Conservation (phyloP, 2,329 filamentous ascomycete species). For the Sporothrix schenckii region DNA sequence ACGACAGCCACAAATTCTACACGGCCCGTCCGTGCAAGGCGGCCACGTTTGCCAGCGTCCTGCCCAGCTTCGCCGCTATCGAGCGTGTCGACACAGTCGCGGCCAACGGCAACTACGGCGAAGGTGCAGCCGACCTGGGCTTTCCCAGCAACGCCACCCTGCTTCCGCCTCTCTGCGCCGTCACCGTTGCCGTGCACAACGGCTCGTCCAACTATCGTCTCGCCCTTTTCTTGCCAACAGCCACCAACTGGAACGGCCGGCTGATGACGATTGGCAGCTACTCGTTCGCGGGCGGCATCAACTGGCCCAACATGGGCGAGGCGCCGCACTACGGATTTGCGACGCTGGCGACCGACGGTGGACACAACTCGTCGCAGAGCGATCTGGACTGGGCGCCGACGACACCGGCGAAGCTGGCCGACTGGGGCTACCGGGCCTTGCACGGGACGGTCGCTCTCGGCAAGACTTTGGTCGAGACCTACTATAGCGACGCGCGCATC, state of each 20-base stretch:
- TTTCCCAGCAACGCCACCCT: constrained; percentile 45
- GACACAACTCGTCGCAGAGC: constrained; percentile 43
- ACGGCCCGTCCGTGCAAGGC: constrained; percentile 23
- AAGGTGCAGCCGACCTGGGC: constrained; percentile 43
- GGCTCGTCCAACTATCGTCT: constrained; percentile 44
- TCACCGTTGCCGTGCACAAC: constrained; percentile 45
- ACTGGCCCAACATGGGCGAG: constrained; percentile 41
- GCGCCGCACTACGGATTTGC: constrained; percentile 48
- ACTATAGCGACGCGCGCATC: constrained; percentile 49
- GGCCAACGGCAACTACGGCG: constrained; percentile 44
- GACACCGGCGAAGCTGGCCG: constrained; percentile 44
- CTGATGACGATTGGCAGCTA: constrained; percentile 47
- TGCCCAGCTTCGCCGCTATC: constrained; percentile 42
- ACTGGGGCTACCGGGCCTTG: constrained; percentile 50
- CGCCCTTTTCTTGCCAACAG: constrained; percentile 45
- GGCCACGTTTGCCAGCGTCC: constrained; percentile 25
- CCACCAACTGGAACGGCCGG: constrained; percentile 43
- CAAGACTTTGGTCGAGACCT: constrained; percentile 54
- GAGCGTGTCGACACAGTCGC: constrained; percentile 42
- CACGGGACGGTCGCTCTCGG: constrained; percentile 55
- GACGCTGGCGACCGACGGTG: constrained; percentile 50
- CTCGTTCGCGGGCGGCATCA: constrained; percentile 45
- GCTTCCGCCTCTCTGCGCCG: constrained; percentile 47
- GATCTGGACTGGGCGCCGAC: constrained; percentile 47
- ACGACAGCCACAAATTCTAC: background rate